phyloP scores from a whole-genome alignment of 2,329 filamentous ascomycete species.

The Penicillium griseofulvum region DNA sequence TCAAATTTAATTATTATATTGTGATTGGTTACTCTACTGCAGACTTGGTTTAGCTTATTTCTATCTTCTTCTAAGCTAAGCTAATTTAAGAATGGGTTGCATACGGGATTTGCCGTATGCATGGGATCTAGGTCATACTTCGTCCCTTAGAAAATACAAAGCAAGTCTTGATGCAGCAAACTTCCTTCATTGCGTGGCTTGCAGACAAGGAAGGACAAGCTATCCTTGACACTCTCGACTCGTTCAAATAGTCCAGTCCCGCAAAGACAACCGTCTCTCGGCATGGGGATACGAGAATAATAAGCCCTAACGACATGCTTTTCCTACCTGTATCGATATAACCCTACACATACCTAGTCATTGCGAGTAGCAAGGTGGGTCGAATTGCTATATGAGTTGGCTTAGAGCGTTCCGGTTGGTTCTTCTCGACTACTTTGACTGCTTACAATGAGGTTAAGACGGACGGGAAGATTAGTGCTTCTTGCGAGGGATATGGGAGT shows the following conservation, averaged over 20 bases:
- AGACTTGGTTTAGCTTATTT: neutral
- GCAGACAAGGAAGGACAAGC: no score
- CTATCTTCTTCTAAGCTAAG: neutral
- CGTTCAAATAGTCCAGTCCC: neutral
- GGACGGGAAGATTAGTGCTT: neutral
- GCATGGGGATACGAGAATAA: neutral
- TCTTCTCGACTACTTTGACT: conserved; percentile 2
- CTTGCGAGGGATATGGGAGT: neutral
- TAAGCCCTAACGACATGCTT: neutral
- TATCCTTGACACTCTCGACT: neutral
- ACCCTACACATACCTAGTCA: neutral
- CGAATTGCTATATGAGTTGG: neutral
- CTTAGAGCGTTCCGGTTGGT: neutral
- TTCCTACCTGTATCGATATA: neutral
- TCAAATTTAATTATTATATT: no score
- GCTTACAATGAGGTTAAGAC: neutral
- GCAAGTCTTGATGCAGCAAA: neutral
- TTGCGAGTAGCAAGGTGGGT: neutral
- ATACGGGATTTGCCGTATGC: neutral
- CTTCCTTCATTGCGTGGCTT: neutral
- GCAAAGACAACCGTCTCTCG: neutral
- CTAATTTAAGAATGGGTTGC: neutral
- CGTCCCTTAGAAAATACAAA: neutral
- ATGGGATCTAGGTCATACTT: neutral
- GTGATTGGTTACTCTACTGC: neutral